Base-by-base conservation (phyloP, 345 rosid species). In the Boechera divaricarpa region DNA sequence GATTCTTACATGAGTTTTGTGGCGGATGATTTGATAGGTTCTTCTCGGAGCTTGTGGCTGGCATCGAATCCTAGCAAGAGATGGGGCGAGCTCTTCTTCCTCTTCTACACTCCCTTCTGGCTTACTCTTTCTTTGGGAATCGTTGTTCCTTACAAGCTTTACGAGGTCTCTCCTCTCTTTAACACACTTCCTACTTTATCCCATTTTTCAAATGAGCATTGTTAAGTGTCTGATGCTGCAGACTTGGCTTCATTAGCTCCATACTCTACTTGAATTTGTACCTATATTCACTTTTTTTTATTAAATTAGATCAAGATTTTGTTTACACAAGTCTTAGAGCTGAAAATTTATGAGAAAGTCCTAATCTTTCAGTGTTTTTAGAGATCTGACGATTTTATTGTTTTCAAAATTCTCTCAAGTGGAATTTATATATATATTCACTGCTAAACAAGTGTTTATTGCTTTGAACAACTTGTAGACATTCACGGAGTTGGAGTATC, bases 1-100 rank as follows among this genome's bases (percentile, higher is more conserved):
- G 26, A 49, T 16, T 4, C 24, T 21, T 21, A 21, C 24, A 21
- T 31, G 5, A 3, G n/a, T 5, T 15, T n/a, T 6, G 7, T 36
- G 41, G 41, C 2, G 41, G 41, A 36, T 42, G 6, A 42, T 21
- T 21, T 18, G 12, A 52, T 52, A 52, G 31, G 6, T 4, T 52
- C 66, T 11, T 44, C 71, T 58, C 44, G 82, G 33, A 87, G 90
- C 69, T 78, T 85, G 66, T 94, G 98, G 98, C 45, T 94, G 66
- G 87, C 98, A 45, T 10, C 89, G 5, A 86, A 94, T 77, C 90
- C 90, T 6, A 94, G 98, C 64, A 94, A 92, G 85, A 85, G 96
- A 90, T 94, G 98, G 98, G 98, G 85, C 5, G 98, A 94, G 80
- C 87, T 94, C 67, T 94, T 94, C 87, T 92, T 94, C 76, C 93